Conservation (phyloP, 371 early-diverging fungal genomes). For the Amoeboaphelidium protococcarum region DNA sequence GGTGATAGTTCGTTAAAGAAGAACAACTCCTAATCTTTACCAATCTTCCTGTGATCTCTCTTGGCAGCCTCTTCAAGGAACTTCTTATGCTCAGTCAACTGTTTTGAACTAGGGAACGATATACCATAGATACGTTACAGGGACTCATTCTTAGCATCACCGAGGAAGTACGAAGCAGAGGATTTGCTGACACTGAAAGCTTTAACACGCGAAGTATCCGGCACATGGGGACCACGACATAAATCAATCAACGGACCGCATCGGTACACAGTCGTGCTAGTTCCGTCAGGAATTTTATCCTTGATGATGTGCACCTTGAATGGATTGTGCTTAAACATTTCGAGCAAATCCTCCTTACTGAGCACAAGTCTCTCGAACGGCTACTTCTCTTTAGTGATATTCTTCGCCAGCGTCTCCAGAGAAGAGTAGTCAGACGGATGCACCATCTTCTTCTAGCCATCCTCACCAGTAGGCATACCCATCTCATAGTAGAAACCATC, state of each 20-base stretch:
- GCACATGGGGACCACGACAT: conserved; percentile 96
- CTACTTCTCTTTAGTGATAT: conserved; percentile 83
- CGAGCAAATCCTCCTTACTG: conserved; percentile 70
- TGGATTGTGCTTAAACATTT: conserved; percentile 93
- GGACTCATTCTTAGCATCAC: conserved; percentile 85
- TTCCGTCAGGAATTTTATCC: conserved; percentile 78
- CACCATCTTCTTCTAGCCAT: no score
- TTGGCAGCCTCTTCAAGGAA: conserved; percentile 87
- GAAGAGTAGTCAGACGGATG: conserved; percentile 72
- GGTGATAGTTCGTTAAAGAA: conserved; percentile 92
- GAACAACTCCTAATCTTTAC: conserved; percentile 75
- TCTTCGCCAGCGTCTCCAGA: conserved; percentile 51
- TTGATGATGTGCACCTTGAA: conserved; percentile 85
- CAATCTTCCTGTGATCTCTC: conserved; percentile 95
- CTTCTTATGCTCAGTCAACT: conserved; percentile 77
- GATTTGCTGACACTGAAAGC: conserved; percentile 81
- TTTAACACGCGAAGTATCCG: conserved; percentile 81
- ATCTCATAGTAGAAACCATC: conserved; percentile 99
- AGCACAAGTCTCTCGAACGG: conserved; percentile 72
- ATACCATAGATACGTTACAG: conserved; percentile 97
- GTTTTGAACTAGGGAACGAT: conserved; percentile 92
- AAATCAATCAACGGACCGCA: conserved; percentile 96
- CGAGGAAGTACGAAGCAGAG: conserved; percentile 94
- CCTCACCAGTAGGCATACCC: conserved; percentile 30
- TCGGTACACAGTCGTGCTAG: conserved; percentile 87